Conservation (phyloP, 495 filamentous ascomycete genomes). For the Daldinia decipiens region DNA sequence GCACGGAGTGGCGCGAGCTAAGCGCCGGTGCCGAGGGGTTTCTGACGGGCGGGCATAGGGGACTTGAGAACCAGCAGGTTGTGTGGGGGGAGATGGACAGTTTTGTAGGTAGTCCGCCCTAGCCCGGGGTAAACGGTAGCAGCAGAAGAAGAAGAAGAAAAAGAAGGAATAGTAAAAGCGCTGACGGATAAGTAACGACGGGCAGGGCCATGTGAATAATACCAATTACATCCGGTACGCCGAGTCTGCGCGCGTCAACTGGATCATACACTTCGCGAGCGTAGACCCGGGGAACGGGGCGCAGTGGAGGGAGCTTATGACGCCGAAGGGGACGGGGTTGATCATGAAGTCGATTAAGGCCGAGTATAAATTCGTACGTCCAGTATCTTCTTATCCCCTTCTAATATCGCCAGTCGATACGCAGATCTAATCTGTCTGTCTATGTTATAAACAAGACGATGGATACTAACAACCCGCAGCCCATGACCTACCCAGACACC, state of each 20-base stretch:
- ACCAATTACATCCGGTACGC: slow-evolving; percentile 86
- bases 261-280: slow-evolving; percentile 78
- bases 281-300: slow-evolving; percentile 71
- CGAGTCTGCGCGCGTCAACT: slow-evolving; percentile 85
- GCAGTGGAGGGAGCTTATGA: slow-evolving; percentile 78
- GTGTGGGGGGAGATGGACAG: slow-evolving; percentile 91
- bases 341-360: slow-evolving; percentile 84
- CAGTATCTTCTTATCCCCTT: neutral
- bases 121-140: too few relatives aligned
- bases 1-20: slow-evolving; percentile 79
- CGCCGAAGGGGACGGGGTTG: slow-evolving; percentile 72
- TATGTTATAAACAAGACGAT: too few relatives aligned
- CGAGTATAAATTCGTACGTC: slow-evolving; percentile 90
- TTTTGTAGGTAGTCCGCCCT: slow-evolving; percentile 55
- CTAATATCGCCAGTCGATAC: too few relatives aligned
- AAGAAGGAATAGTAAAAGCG: too few relatives aligned
- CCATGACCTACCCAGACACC: slow-evolving; percentile 87
- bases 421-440: too few relatives aligned
- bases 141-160: too few relatives aligned
- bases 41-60: slow-evolving; percentile 71
- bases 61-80: slow-evolving; percentile 76
- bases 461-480: slow-evolving; percentile 59
- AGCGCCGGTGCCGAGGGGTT: slow-evolving; percentile 85
- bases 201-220: slow-evolving; percentile 85
- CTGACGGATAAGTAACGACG: neutral